Conservation (phyloP, 495 filamentous ascomycete species). For the Aspergillus bridgeri region DNA sequence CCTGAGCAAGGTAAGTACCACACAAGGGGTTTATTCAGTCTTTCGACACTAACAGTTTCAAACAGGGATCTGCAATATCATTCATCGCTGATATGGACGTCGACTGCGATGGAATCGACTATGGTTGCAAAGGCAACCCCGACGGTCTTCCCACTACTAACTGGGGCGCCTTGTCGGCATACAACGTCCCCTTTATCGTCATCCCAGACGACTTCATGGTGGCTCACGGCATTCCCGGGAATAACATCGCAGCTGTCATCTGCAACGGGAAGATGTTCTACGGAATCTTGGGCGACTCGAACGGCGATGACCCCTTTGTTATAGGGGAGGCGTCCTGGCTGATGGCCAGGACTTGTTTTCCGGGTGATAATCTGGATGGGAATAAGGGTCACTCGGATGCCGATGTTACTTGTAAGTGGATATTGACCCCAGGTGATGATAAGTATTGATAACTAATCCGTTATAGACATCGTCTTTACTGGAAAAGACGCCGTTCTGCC, state of each 20-base stretch:
- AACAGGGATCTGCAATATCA: constrained; percentile 32
- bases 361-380: constrained; percentile 30
- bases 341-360: constrained; percentile 39
- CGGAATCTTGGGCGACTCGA: constrained; percentile 36
- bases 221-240: constrained; percentile 28
- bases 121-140: constrained; percentile 32
- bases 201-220: constrained; percentile 32
- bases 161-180: constrained; percentile 37
- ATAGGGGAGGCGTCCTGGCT: constrained; percentile 42
- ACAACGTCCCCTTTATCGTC: constrained; percentile 39
- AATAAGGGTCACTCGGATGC: constrained; percentile 25
- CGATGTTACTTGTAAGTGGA: constrained; percentile 34
- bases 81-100: constrained; percentile 41
- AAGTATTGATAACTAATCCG: background rate
- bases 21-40: background rate
- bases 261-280: constrained; percentile 41
- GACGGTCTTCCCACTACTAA: constrained; percentile 33
- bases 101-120: constrained; percentile 38
- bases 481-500: constrained; percentile 30
- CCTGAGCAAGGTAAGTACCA: constrained; percentile 20
- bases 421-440: background rate
- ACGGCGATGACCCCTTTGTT: constrained; percentile 32
- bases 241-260: constrained; percentile 37
- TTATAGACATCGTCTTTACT: constrained; percentile 33
- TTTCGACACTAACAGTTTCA: background rate